Evolutionary conservation across 192 early-diverging fungal species (phyloP).

Genomic region (Coemansia sp.): DNA sequence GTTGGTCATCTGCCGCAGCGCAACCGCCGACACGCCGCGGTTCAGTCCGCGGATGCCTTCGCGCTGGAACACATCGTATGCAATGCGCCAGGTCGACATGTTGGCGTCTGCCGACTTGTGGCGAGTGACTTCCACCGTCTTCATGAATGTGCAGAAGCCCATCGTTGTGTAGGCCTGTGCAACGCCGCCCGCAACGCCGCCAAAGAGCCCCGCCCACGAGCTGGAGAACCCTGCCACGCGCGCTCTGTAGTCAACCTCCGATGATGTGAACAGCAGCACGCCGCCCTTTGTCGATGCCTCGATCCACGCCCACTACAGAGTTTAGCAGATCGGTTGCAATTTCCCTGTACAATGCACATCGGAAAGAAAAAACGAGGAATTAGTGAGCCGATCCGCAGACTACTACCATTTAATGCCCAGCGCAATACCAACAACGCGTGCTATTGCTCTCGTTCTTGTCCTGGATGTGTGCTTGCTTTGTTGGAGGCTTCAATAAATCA

Average conservation of each 20-base stretch:
- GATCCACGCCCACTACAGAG: conserved; percentile 68
- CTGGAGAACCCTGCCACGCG: conserved; percentile 43
- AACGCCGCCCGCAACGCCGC: conserved; percentile 93
- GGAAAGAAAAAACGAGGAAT: not conserved
- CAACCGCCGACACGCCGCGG: conserved; percentile 99
- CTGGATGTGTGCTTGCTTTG: no score
- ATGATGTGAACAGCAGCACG: conserved; percentile 72
- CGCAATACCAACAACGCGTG: no score
- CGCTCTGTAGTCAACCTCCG: conserved; percentile 69
- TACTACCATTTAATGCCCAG: no score
- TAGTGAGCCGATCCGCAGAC: conserved; percentile 11
- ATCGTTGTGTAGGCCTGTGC: conserved; percentile 98
- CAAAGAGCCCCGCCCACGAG: conserved; percentile 77
- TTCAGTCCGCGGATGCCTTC: conserved; percentile 97
- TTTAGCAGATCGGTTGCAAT: not conserved
- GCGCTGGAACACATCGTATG: conserved; percentile 82
- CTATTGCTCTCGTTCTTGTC: no score
- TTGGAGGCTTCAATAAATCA: no score
- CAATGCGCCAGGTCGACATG: conserved; percentile 79
- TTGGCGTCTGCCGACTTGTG: conserved; percentile 75
- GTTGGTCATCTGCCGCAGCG: conserved; percentile 95
- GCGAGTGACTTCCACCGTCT: conserved; percentile 97
- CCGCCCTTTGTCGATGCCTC: conserved; percentile 79
- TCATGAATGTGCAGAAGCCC: conserved; percentile 99
- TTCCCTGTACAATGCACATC: not conserved